phyloP scores from a whole-genome alignment of 164 flowering plant genomes.

The Vitis cinerea region DNA sequence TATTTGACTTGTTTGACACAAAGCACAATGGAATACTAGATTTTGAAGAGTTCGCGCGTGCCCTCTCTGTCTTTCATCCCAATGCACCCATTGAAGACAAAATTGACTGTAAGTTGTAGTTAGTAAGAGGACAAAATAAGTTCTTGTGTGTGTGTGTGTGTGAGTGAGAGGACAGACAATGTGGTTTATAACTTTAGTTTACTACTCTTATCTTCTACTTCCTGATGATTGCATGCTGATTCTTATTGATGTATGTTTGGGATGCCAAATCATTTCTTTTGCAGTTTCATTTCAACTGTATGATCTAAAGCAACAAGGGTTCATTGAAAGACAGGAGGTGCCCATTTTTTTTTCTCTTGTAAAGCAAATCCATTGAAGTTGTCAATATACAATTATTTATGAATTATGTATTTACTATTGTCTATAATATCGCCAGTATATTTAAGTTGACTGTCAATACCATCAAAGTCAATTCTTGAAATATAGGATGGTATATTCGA shows the following conservation, averaged over 20 bases:
- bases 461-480: too few species aligned
- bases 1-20: constrained; percentile 82
- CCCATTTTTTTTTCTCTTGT: neutral
- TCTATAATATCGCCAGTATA: too few species aligned
- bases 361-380: neutral
- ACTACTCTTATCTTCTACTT: neutral
- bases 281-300: constrained; percentile 87
- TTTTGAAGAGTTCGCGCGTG: constrained; percentile 83
- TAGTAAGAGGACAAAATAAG: too few species aligned
- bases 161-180: too few species aligned
- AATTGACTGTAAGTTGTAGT: constrained; percentile 58
- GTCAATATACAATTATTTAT: too few species aligned
- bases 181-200: too few species aligned
- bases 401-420: too few species aligned
- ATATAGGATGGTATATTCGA: too few species aligned
- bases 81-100: constrained; percentile 78
- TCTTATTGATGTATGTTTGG: neutral
- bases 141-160: too few species aligned
- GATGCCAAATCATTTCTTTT: constrained; percentile 3
- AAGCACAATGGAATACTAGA: constrained; percentile 79
- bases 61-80: constrained; percentile 86
- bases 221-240: neutral
- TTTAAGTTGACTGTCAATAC: too few species aligned
- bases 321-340: constrained; percentile 87
- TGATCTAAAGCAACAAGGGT: constrained; percentile 85